phyloP scores from a whole-genome alignment of 73 alveolate species.

The Tetrahymena malaccensis region DNA sequence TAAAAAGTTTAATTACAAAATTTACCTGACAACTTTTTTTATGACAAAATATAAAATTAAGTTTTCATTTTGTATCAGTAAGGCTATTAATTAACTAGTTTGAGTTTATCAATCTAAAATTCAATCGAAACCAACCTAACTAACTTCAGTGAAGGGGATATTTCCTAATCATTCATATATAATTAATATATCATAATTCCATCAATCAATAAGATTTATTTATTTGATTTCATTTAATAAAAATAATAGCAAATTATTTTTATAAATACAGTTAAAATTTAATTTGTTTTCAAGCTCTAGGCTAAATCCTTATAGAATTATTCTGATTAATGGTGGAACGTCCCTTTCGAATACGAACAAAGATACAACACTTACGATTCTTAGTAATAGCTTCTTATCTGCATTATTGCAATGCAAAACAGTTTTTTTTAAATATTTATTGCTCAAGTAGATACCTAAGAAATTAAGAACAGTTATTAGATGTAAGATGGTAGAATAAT shows the following conservation, averaged over 20 bases:
- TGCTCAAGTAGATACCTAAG: background rate
- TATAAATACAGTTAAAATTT: no score
- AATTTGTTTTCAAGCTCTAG: background rate
- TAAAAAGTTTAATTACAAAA: no score
- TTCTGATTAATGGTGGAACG: background rate
- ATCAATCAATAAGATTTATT: background rate
- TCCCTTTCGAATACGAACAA: background rate
- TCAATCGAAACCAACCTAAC: background rate
- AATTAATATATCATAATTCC: background rate
- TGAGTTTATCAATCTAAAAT: no score
- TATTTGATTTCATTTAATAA: background rate
- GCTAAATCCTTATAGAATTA: no score
- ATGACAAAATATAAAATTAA: no score
- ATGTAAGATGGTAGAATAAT: background rate
- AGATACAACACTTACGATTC: background rate
- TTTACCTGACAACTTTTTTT: no score
- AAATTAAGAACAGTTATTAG: background rate
- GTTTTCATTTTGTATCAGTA: no score
- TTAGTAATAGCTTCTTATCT: background rate
- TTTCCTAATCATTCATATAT: background rate
- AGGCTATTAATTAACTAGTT: no score
- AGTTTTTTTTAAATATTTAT: no score
- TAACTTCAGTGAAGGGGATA: background rate
- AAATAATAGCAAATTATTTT: no score
- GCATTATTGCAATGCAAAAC: background rate